These are phyloP conservation scores for Microdochium paspali DNA, from an alignment of 2,329 filamentous ascomycete species.

Conservation along the genomic window DNA sequence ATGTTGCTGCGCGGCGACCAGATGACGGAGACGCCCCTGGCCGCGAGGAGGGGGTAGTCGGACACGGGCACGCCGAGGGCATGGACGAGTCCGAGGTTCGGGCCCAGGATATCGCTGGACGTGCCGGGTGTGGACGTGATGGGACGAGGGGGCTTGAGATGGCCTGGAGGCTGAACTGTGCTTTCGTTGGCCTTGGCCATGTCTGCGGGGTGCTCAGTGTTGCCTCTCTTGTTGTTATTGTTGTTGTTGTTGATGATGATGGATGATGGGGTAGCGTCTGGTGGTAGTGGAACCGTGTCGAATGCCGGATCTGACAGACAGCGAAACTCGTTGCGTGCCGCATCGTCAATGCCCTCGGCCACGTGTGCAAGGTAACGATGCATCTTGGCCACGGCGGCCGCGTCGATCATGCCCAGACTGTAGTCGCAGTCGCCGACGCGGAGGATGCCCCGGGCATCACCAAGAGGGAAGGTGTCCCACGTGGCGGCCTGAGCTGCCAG, in stretches of 20 bases:
- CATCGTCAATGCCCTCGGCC: slow-evolving; percentile 15
- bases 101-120: slow-evolving; percentile 14
- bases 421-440: slow-evolving; percentile 17
- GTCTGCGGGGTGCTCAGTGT: background rate
- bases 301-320: slow-evolving; percentile 15
- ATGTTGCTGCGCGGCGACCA: slow-evolving; percentile 20
- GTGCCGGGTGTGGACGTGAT: slow-evolving; percentile 7
- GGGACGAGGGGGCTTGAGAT: background rate
- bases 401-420: slow-evolving; percentile 8
- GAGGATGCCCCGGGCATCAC: slow-evolving; percentile 11
- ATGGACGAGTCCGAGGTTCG: slow-evolving; percentile 16
- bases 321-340: slow-evolving; percentile 17
- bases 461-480: slow-evolving; percentile 16
- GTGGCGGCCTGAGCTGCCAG: background rate
- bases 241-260: background rate
- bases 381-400: slow-evolving; percentile 2
- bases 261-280: background rate
- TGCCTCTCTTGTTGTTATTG: background rate
- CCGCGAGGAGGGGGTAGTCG: slow-evolving; percentile 15
- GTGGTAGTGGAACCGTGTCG: slow-evolving; percentile 4
- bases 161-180: background rate
- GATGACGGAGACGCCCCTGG: slow-evolving; percentile 15
- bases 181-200: background rate
- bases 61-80: slow-evolving; percentile 12
- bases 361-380: slow-evolving; percentile 16